A percentile compares a stretch with the other conserved stretches of the same genome.
phyloP scores from a whole-genome alignment of 192 early-diverging fungal species.

The Linnemannia zychae region DNA sequence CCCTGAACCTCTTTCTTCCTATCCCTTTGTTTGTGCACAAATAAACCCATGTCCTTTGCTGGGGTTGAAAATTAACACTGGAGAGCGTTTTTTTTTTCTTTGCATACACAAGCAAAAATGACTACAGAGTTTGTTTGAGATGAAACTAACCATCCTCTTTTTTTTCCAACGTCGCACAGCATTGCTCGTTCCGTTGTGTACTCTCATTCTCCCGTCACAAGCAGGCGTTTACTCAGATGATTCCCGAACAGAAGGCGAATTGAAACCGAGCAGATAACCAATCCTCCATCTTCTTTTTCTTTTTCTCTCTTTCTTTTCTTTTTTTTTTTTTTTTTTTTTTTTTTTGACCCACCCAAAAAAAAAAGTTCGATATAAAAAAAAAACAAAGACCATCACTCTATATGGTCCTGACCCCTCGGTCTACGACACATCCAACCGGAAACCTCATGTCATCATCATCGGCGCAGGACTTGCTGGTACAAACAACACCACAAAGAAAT shows the following conservation, averaged over 20 bases:
- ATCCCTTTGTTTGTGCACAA: not conserved
- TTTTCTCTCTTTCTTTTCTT: not conserved
- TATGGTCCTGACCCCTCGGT: not conserved
- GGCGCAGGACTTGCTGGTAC: not conserved
- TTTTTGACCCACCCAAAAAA: not conserved
- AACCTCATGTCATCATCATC: not conserved
- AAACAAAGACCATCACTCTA: not conserved
- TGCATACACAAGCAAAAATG: not conserved
- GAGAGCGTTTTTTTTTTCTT: not conserved
- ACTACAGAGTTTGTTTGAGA: not conserved
- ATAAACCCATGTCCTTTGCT: not conserved
- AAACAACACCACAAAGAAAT: not conserved
- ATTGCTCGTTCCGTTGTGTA: too few relatives aligned
- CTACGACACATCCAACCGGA: not conserved
- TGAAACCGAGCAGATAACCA: too few relatives aligned
- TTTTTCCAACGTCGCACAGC: not conserved
- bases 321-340: not conserved
- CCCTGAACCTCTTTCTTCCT: too few relatives aligned
- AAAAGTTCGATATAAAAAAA: too few relatives aligned
- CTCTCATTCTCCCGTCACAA: too few relatives aligned
- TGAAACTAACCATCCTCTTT: too few relatives aligned
- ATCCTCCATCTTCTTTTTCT: not conserved
- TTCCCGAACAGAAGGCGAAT: too few relatives aligned
- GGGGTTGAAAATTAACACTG: not conserved
- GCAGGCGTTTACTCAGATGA: too few relatives aligned